Base-by-base conservation (phyloP, 306 rosid genomes). In the Styphnolobium japonicum region DNA sequence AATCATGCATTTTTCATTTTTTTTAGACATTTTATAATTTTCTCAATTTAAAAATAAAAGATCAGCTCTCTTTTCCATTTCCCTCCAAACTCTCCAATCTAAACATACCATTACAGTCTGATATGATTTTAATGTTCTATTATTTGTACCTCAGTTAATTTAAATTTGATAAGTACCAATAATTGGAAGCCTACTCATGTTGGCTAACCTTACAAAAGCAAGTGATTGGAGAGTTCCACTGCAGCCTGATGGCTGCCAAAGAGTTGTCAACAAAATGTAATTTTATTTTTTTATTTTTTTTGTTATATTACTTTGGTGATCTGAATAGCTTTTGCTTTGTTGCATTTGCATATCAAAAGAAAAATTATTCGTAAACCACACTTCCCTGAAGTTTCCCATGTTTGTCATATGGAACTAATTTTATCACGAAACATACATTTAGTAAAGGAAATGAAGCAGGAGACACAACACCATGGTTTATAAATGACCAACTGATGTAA, bases 221-320 rank as follows among this genome's bases (percentile, higher is more conserved):
- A 36, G 31, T 16, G 52, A 22, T 40, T 55, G 67, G 78, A 55
- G 53, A n/a, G n/a, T n/a, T n/a, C n/a, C n/a, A n/a, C n/a, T n/a
- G n/a, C n/a, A n/a, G n/a, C n/a, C n/a, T n/a, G 53, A 21, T 22
- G 12, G 10, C 23, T 67, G 81, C 63, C 56, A 23, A 37, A 77
- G 74, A 77, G 51, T 66, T 39, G 15, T 66, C 66, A 65, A 37
- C 23, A 73, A 77, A 65, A 77, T 52, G 81, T 77, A 52, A 68
- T 1, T 29, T 68, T 23, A 14, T 18, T n/a, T n/a, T n/a, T n/a
- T n/a, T 33, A 9, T 4, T 31, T 33, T 14, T 18, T 56, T 3
- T 55, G 18, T 43, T 42, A 8, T 62, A 46, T 19, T 31, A 31
- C 63, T 51, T 16, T 31, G 15, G n/a, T 43, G 19, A 74, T 60